Evolutionary conservation across 2,329 filamentous ascomycete species (phyloP).

Genomic region (Xylaria sp.): DNA sequence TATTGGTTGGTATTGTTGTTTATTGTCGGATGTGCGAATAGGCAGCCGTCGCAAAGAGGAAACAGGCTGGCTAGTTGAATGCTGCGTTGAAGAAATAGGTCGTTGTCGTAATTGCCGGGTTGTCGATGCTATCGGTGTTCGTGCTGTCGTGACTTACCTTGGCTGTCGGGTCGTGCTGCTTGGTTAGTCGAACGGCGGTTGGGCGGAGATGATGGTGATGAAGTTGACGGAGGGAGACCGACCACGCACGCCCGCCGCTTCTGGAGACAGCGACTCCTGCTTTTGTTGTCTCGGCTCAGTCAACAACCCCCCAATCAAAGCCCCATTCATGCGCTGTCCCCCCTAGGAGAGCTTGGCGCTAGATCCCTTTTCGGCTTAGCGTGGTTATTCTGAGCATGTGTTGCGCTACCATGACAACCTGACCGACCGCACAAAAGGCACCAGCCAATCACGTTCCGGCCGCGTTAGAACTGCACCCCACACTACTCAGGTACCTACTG

Average conservation of each 20-base stretch:
- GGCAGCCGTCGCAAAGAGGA: constrained; percentile 28
- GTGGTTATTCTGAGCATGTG: constrained; percentile 38
- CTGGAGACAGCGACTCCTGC: constrained; percentile 31
- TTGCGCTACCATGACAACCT: constrained; percentile 49
- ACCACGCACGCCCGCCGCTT: constrained; percentile 24
- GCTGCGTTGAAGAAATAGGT: constrained; percentile 17
- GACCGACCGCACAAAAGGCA: background rate
- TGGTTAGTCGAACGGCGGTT: constrained; percentile 35
- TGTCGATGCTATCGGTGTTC: constrained; percentile 8
- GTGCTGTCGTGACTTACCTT: constrained; percentile 34
- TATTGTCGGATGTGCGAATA: constrained; percentile 13
- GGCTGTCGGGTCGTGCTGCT: constrained; percentile 21
- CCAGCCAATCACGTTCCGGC: constrained; percentile 22
- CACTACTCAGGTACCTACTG: background rate
- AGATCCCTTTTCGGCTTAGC: constrained; percentile 36
- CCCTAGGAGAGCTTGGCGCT: constrained; percentile 43
- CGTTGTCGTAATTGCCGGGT: constrained; percentile 5
- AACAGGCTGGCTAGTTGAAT: constrained; percentile 15
- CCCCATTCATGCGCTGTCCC: constrained; percentile 41
- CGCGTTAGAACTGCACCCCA: constrained; percentile 17
- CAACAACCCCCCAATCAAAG: constrained; percentile 40
- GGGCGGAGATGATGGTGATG: constrained; percentile 31
- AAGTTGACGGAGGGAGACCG: constrained; percentile 36
- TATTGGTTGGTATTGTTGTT: constrained; percentile 7
- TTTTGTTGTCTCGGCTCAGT: constrained; percentile 39